Evolutionary conservation across 1,284 basidiomycete genomes (phyloP), one percentile per base, ranked within the genome.

Genomic region (Malassezia furfur): DNA sequence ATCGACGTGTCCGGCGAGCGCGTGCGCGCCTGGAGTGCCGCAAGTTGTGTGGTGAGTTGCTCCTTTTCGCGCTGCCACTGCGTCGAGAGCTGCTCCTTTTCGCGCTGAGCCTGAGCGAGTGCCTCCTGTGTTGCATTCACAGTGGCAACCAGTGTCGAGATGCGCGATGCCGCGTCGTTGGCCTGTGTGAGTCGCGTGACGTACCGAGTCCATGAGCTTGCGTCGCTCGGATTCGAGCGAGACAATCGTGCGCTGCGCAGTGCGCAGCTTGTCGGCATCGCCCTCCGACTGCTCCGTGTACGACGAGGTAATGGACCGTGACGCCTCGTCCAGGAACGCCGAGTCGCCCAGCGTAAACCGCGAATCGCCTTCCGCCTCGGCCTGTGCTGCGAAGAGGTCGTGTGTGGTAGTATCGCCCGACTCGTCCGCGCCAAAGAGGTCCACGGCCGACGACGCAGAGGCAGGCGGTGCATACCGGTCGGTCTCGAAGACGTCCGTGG

Each of bases 161-260:
- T 36, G 2, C 35, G 45, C 14, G 32, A 25, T 32, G 45, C 32
- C 21, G 45, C 45, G 19, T 47, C 45, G 15, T 47, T 47, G 10
- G 45, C 45, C 19, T 40, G 19, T 17, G 39, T 22, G 4, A 40
- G 39, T 37, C 11, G 36, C 15, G n/a, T 9, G 15, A 37, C 36
- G 36, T 37, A 37, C 36, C 43, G 43, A 45, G 19, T 45, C 43
- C 43, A 45, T 45, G 9, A 45, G 43, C 32, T 45, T 14, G 9
- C 43, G 43, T 7, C 43, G 43, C 17, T 45, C 43, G 9, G 43
- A 14, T 31, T 45, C 43, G 9, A 45, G 43, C 43, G 43, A 28
- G 7, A 32, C 25, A 10, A 45, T 45, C n/a, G 43, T 45, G 15
- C 43, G 43, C 6, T 19, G 43, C 3, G 43, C 43, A 4, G 43